Conservation (phyloP, 164 flowering plant species). For the grape (Vitis vinifera) region ASM3070453v1 NC_081809.1:410001-410500, state of each 20-base stretch:
- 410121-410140: too few relatives aligned
- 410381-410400: conserved; percentile 86
- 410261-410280: conserved; percentile 27
- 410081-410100: too few relatives aligned
- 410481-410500: neutral
- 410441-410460: conserved; percentile 83
- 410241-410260: conserved; percentile 27
- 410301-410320: conserved; percentile 70
- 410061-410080: conserved; percentile 24
- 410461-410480: conserved; percentile 64
- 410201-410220: conserved; percentile 30
- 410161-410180: conserved; percentile 29
- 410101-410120: too few relatives aligned
- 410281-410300: conserved; percentile 9
- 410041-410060: conserved; percentile 35
- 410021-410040: conserved; percentile 34
- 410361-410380: conserved; percentile 60
- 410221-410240: conserved; percentile 32
- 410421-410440: conserved; percentile 98
- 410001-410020: conserved; percentile 37
- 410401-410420: conserved; percentile 85
- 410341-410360: conserved; percentile 78
- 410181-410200: conserved; percentile 32
- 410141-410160: conserved; percentile 17
- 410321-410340: conserved; percentile 80